Evolutionary conservation across 768 basidiomycete genomes (phyloP).

Genomic region (Gelatoporia subvermispora): DNA sequence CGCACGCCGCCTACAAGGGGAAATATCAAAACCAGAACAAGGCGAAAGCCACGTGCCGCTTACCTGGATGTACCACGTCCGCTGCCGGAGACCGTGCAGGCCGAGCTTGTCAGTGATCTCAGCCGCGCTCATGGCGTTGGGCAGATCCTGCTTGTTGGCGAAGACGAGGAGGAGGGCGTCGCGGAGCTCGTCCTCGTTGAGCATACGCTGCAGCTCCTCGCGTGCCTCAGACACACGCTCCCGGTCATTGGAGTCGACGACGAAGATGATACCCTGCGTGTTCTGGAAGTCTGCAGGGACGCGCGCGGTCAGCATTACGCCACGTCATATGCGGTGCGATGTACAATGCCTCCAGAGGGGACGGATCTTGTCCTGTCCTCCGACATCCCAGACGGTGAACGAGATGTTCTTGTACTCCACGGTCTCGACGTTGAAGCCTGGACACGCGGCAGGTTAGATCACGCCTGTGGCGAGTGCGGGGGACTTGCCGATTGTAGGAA

Average conservation of each 20-base stretch:
- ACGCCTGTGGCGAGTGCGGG: slow-evolving; percentile 7
- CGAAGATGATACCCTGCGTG: slow-evolving; percentile 99
- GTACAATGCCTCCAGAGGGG: slow-evolving; percentile 99
- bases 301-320: slow-evolving; percentile 10
- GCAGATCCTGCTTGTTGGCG: slow-evolving; percentile 99
- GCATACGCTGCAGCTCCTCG: slow-evolving; percentile 98
- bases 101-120: slow-evolving; percentile 99
- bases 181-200: slow-evolving; percentile 98
- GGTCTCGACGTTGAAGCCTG: slow-evolving; percentile 99
- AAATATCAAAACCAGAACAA: not conserved
- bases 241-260: slow-evolving; percentile 98
- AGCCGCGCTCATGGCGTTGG: slow-evolving; percentile 98
- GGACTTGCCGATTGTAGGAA: slow-evolving; percentile 94
- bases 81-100: slow-evolving; percentile 92
- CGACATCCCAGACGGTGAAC: slow-evolving; percentile 99
- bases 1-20: slow-evolving; percentile 79
- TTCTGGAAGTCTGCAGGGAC: slow-evolving; percentile 91
- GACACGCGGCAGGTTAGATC: slow-evolving; percentile 12
- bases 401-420: slow-evolving; percentile 99
- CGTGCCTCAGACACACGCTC: slow-evolving; percentile 99
- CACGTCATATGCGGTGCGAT: slow-evolving; percentile 31
- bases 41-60: slow-evolving; percentile 23
- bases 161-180: slow-evolving; percentile 98
- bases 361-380: slow-evolving; percentile 99
- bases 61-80: slow-evolving; percentile 98